Percentiles rank a stretch among this genome's conserved stretches.
Conservation (phyloP, 441 rosid species). For the Adansonia madagascariensis region DNA sequence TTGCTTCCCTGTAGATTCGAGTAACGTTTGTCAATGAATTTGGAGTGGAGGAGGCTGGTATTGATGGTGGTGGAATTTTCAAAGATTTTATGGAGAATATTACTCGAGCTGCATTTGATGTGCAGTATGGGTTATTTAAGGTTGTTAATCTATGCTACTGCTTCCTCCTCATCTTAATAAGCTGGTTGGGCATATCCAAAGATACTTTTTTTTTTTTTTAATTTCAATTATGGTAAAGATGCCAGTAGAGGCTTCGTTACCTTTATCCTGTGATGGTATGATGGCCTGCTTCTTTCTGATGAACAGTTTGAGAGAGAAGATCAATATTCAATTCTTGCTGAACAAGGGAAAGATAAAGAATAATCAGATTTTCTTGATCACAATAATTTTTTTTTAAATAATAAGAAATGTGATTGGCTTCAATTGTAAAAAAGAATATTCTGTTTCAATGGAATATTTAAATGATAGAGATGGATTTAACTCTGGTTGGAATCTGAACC, state of each 20-base stretch:
- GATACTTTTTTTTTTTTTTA: background rate
- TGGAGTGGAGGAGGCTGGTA: slow-evolving; percentile 99
- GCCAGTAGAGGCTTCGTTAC: background rate
- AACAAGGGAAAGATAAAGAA: slow-evolving; percentile 12
- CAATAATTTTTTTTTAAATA: background rate
- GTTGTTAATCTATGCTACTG: slow-evolving; percentile 39
- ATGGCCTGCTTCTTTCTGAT: slow-evolving; percentile 10
- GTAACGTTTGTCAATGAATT: slow-evolving; percentile 95
- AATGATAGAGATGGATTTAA: slow-evolving; percentile 11
- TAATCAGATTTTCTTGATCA: background rate
- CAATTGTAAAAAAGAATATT: background rate
- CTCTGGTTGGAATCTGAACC: slow-evolving; percentile 1
- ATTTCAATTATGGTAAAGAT: background rate
- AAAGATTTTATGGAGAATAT: slow-evolving; percentile 99
- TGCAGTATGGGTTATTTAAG: slow-evolving; percentile 98
- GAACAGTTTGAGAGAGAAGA: background rate
- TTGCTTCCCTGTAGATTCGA: slow-evolving; percentile 71
- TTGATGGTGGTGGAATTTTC: slow-evolving; percentile 99
- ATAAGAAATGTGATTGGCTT: background rate
- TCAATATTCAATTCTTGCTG: slow-evolving; percentile 11
- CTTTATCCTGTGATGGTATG: background rate
- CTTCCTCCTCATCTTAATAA: background rate
- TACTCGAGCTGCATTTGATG: slow-evolving; percentile 94
- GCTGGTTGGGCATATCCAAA: slow-evolving; percentile 6
- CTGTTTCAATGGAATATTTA: background rate